Conservation (phyloP, 2,329 filamentous ascomycete genomes). For the Colletotrichum kahawae region DNA sequence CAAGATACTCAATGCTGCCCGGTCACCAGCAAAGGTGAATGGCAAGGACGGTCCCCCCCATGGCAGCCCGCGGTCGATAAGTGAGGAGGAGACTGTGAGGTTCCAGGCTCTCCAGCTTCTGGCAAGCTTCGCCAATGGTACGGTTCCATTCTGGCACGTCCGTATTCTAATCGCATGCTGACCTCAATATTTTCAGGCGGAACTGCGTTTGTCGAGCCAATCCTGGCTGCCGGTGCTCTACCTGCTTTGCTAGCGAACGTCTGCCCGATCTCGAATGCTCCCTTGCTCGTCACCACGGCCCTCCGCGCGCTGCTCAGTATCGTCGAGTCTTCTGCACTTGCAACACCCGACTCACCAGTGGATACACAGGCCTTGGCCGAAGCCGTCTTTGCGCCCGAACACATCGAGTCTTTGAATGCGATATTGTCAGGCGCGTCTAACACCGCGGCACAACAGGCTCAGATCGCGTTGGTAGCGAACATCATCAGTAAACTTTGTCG, state of each 20-base stretch:
- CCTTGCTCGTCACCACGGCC: conserved; percentile 73
- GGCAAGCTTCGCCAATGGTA: conserved; percentile 84
- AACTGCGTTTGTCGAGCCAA: conserved; percentile 75
- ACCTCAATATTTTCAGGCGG: conserved; percentile 62
- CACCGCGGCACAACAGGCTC: conserved; percentile 60
- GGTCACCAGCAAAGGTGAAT: conserved; percentile 36
- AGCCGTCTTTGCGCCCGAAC: conserved; percentile 57
- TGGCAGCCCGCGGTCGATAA: conserved; percentile 37
- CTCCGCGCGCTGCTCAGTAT: conserved; percentile 78
- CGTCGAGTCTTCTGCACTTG: conserved; percentile 65
- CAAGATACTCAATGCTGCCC: conserved; percentile 46
- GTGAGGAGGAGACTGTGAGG: conserved; percentile 70
- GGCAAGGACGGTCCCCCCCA: conserved; percentile 43
- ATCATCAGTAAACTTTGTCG: conserved; percentile 66
- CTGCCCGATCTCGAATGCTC: conserved; percentile 67
- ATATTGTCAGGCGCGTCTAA: conserved; percentile 67
- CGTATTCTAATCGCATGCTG: neutral
- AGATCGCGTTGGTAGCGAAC: conserved; percentile 64
- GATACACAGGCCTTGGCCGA: conserved; percentile 62
- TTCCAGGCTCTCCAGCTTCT: conserved; percentile 86
- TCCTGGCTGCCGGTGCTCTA: conserved; percentile 72
- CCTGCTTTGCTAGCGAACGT: conserved; percentile 72
- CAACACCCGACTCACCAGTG: conserved; percentile 53
- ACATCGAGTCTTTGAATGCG: conserved; percentile 37
- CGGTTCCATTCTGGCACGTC: conserved; percentile 24